A percentile compares a stretch with the other conserved stretches of the same genome.
These are phyloP conservation scores for Phanerodontia chrysosporium DNA, from an alignment of 768 basidiomycete species.

Conservation along the genomic window DNA sequence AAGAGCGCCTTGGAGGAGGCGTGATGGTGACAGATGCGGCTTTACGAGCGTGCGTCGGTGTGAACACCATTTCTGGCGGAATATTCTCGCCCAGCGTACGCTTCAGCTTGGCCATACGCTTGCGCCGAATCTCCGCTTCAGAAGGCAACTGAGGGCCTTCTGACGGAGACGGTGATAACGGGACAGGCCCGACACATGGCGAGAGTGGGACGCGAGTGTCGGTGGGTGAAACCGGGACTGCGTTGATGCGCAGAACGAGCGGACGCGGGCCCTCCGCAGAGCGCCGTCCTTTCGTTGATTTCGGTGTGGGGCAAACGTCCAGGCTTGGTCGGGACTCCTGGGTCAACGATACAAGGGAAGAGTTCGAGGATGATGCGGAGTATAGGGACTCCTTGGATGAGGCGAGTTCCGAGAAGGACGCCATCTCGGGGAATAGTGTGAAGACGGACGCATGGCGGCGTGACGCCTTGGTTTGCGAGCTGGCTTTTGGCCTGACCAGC, in stretches of 20 bases:
- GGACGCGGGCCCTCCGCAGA: constrained; percentile 22
- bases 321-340: constrained; percentile 17
- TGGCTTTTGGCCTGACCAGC: background rate
- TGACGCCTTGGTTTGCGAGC: background rate
- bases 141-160: background rate
- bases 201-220: constrained; percentile 31
- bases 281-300: constrained; percentile 11
- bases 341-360: constrained; percentile 21
- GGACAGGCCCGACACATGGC: constrained; percentile 29
- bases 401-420: background rate
- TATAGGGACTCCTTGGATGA: constrained; percentile 13
- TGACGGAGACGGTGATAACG: constrained; percentile 14
- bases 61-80: constrained; percentile 20
- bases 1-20: constrained; percentile 1
- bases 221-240: constrained; percentile 22
- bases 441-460: constrained; percentile 11
- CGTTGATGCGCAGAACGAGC: constrained; percentile 29
- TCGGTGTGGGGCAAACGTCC: constrained; percentile 16
- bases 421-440: background rate
- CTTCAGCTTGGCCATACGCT: constrained; percentile 21
- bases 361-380: constrained; percentile 15
- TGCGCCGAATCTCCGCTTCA: constrained; percentile 8
- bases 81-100: constrained; percentile 21
- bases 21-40: background rate
- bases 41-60: background rate